Percentiles rank a stretch among this genome's conserved stretches.
These are phyloP conservation scores for Iris macrosiphon DNA, from an alignment of 106 monocot species.

Conservation along the genomic window DNA sequence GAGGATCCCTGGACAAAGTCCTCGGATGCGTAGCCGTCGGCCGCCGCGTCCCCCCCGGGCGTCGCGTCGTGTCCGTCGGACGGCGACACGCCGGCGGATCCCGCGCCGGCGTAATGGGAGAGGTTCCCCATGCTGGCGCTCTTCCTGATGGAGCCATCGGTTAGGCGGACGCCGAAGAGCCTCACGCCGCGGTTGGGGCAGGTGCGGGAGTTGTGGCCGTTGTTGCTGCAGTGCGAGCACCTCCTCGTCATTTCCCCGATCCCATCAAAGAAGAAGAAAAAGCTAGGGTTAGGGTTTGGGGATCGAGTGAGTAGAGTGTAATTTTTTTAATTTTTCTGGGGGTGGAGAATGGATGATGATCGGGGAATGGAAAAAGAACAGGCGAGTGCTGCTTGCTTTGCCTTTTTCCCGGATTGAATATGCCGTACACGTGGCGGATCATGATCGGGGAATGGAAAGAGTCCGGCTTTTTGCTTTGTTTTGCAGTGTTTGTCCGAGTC, in stretches of 20 bases:
- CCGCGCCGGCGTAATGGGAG: slow-evolving; percentile 43
- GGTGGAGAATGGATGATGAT: no score
- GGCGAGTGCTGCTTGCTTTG: no score
- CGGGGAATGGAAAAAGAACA: no score
- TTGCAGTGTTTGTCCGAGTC: no score
- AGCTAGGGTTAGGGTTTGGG: slow-evolving; percentile 11
- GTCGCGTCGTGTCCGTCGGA: slow-evolving; percentile 48
- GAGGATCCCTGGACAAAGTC: slow-evolving; percentile 69
- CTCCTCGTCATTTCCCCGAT: slow-evolving; percentile 31
- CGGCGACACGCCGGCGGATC: slow-evolving; percentile 26
- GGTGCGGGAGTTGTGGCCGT: slow-evolving; percentile 53
- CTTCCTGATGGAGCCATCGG: slow-evolving; percentile 44
- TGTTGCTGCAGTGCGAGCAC: slow-evolving; percentile 57
- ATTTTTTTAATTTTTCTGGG: no score
- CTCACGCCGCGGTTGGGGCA: slow-evolving; percentile 44
- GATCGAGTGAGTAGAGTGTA: not conserved
- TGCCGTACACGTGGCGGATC: no score
- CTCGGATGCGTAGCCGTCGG: slow-evolving; percentile 79
- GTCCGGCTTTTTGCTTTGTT: no score
- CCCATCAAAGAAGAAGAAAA: not conserved
- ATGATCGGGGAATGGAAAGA: no score
- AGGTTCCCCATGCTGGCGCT: slow-evolving; percentile 68
- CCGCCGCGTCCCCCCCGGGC: slow-evolving; percentile 18
- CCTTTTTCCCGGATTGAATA: no score
- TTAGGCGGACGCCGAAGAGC: slow-evolving; percentile 34